Conservation (phyloP, 805 yeast species). For the Saccharomyces jurei region DNA sequence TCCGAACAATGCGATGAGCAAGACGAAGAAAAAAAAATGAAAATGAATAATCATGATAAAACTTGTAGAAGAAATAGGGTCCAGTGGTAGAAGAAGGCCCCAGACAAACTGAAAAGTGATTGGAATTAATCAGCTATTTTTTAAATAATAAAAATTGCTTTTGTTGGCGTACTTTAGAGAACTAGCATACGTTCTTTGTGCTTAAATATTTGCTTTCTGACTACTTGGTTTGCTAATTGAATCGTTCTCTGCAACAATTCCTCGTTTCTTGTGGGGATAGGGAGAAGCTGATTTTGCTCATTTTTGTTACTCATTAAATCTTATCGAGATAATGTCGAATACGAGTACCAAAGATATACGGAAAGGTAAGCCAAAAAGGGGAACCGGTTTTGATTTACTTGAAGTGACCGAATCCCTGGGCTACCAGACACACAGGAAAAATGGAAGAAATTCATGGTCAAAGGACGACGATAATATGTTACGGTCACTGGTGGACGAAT, state of each 20-base stretch:
- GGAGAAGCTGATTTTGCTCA: not conserved
- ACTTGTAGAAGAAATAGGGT: not conserved
- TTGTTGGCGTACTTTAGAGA: not conserved
- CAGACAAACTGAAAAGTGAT: not conserved
- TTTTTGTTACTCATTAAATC: not conserved
- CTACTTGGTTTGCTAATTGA: not conserved
- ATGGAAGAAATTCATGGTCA: constrained; percentile 63
- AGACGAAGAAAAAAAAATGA: not conserved
- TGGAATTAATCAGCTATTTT: not conserved
- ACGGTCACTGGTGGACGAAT: constrained; percentile 34
- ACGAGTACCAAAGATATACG: not conserved
- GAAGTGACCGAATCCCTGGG: constrained; percentile 64
- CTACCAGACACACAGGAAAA: constrained; percentile 61
- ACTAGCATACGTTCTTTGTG: not conserved
- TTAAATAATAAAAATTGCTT: not conserved
- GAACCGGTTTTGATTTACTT: constrained; percentile 32
- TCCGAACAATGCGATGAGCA: not conserved
- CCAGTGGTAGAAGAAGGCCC: not conserved
- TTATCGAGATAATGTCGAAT: not conserved
- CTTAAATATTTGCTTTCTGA: not conserved
- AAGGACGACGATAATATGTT: constrained; percentile 62
- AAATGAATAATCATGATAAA: not conserved
- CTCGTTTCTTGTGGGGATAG: not conserved
- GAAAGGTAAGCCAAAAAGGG: constrained; percentile 16
- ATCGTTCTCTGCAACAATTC: not conserved